Conservation (phyloP, 331 rosid species). For the Phaseolus coccineus region DNA sequence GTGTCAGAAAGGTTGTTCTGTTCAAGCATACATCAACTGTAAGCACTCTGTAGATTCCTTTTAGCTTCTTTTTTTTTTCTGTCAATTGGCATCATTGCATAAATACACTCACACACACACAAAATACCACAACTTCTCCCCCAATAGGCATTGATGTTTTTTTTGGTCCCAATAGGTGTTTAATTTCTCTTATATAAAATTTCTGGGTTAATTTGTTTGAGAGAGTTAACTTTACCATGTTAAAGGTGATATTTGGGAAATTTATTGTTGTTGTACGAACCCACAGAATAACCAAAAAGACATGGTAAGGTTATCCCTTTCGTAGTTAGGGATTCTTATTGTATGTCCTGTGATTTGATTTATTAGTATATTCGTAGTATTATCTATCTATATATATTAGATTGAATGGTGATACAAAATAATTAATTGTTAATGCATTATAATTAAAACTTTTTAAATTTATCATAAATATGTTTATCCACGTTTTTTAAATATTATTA, state of each 20-base stretch:
- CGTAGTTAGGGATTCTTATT: background rate
- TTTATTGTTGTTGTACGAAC: background rate
- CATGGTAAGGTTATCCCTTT: background rate
- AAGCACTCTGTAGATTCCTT: slow-evolving; percentile 26
- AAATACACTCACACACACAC: no score
- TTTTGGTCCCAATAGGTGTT: background rate
- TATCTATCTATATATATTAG: no score
- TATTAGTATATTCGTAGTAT: no score
- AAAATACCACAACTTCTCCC: background rate
- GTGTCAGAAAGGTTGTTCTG: slow-evolving; percentile 11
- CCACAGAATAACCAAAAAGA: background rate
- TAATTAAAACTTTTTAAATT: no score
- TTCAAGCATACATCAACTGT: slow-evolving; percentile 31
- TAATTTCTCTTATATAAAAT: background rate
- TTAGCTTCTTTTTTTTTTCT: slow-evolving; percentile 9
- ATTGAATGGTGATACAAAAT: no score
- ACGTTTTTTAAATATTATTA: no score
- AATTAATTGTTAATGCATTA: no score
- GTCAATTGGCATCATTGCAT: background rate
- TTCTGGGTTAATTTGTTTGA: background rate
- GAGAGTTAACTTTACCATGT: background rate
- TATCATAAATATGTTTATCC: no score
- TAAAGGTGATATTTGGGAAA: background rate
- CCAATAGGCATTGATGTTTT: slow-evolving; percentile 3
- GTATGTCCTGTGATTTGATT: background rate